Base-by-base conservation (phyloP, 108 stramenopile genomes). In the Pseudonitzschia multiseries region DNA sequence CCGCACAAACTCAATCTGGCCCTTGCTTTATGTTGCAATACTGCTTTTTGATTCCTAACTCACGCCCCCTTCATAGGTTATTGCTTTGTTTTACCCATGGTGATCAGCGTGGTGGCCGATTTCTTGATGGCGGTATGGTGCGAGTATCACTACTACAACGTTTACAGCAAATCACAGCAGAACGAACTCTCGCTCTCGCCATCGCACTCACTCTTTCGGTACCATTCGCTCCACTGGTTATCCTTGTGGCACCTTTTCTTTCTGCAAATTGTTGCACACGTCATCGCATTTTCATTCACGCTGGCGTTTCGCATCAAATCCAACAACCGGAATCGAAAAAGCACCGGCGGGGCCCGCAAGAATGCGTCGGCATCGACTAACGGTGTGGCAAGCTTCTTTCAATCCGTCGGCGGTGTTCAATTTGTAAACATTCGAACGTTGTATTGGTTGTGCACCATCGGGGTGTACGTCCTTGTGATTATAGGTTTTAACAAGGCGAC, bases 41-140 rank as follows among this genome's bases (percentile, higher is more conserved):
- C 36, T 36, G 2, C 36, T 2, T 36, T 36, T 36, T 6, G 6
- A 5, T 36, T 36, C 36, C n/a, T n/a, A n/a, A n/a, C n/a, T n/a
- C n/a, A n/a, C n/a, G n/a, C n/a, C n/a, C n/a, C n/a, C n/a, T n/a
- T n/a, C n/a, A n/a, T n/a, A 48, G 46, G 46, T 0, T 67, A 48
- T 50, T 67, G 66, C 43, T 67, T 67, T 48, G 66, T 67, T 21
- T 26, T 67, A 14, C 66, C 66, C 15, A 67, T 67, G 66, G 28
- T 67, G 10, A 17, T 26, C 8, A 67, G 66, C 36, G 44, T 67
- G 0, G 13, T 67, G 8, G 48, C 33, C 28, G 66, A 67, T 50
- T 67, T 67, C 44, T 3, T n/a, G 0, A 67, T 67, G 66, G 21
- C 46, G 17, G 28, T 14, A 5, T 62, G 18, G 17, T 62, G 31